Evolutionary conservation across 768 basidiomycete genomes (phyloP).

Genomic region (Termitomyces heimii): DNA sequence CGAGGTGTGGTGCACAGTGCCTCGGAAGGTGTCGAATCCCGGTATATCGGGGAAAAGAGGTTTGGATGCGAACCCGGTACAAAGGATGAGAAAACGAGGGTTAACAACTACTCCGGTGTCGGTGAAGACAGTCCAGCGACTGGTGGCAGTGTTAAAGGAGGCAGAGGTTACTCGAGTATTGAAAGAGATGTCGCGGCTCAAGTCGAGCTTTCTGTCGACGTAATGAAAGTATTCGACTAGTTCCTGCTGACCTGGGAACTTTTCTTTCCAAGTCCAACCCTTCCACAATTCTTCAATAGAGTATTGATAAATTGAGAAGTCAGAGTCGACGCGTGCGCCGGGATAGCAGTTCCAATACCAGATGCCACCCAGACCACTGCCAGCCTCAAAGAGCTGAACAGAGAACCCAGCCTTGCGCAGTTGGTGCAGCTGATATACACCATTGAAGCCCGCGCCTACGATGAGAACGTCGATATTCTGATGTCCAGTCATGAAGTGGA

Average conservation of each 20-base stretch:
- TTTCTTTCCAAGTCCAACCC: conserved; percentile 2
- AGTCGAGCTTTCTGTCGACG: conserved; percentile 18
- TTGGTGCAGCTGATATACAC: background rate
- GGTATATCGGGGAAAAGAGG: conserved; percentile 8
- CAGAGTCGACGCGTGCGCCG: background rate
- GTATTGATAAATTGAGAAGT: background rate
- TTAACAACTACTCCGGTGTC: conserved; percentile 13
- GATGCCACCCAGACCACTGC: background rate
- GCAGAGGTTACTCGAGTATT: conserved; percentile 18
- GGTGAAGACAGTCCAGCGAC: conserved; percentile 18
- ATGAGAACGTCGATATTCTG: conserved; percentile 16
- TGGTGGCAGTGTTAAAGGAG: conserved; percentile 9
- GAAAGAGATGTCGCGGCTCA: conserved; percentile 17
- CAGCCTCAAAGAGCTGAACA: conserved; percentile 1
- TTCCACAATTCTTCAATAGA: background rate
- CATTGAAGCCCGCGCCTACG: conserved; percentile 3
- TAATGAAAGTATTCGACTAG: conserved; percentile 15
- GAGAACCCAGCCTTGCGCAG: background rate
- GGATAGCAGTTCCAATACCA: background rate
- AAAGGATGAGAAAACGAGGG: conserved; percentile 18
- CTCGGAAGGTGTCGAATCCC: conserved; percentile 19
- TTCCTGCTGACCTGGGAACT: conserved; percentile 14
- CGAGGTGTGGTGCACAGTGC: conserved; percentile 14
- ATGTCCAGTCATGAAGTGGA: background rate
- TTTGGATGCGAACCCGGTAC: conserved; percentile 15